phyloP scores from a whole-genome alignment of 2,329 filamentous ascomycete species.

The Coleophoma eucalyptorum region DNA sequence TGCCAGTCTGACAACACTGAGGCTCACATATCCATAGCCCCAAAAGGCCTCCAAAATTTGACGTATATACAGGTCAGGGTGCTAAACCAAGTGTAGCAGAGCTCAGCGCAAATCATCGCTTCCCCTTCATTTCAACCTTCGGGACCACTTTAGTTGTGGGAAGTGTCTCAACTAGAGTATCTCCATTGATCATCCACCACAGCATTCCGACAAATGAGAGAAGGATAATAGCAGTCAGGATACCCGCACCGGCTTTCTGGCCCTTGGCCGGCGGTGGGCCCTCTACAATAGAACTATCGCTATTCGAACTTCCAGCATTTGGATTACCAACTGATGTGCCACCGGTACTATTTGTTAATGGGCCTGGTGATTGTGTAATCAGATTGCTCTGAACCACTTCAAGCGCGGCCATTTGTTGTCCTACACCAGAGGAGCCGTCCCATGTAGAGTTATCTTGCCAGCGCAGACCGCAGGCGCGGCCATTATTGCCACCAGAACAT shows the following conservation, averaged over 20 bases:
- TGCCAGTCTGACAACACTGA: too few species aligned
- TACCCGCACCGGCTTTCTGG: conserved; percentile 65
- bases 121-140: too few species aligned
- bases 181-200: conserved; percentile 45
- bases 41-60: too few species aligned
- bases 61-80: too few species aligned
- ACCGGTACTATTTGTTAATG: conserved; percentile 47
- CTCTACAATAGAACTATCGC: not conserved
- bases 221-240: conserved; percentile 55
- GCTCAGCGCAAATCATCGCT: too few species aligned
- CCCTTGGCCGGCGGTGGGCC: conserved; percentile 35
- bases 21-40: too few species aligned
- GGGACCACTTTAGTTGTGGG: too few species aligned
- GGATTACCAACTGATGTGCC: conserved; percentile 48
- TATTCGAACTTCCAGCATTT: conserved; percentile 14
- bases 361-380: conserved; percentile 38
- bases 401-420: conserved; percentile 67
- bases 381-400: conserved; percentile 62
- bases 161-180: not conserved
- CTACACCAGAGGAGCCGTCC: conserved; percentile 58
- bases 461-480: conserved; percentile 54
- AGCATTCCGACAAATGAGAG: conserved; percentile 47
- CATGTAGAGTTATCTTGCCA: conserved; percentile 52
- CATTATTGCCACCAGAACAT: conserved; percentile 53
- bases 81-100: too few species aligned